Conservation (phyloP, 2,329 filamentous ascomycete genomes). For the Aspergillus ibericus region DNA sequence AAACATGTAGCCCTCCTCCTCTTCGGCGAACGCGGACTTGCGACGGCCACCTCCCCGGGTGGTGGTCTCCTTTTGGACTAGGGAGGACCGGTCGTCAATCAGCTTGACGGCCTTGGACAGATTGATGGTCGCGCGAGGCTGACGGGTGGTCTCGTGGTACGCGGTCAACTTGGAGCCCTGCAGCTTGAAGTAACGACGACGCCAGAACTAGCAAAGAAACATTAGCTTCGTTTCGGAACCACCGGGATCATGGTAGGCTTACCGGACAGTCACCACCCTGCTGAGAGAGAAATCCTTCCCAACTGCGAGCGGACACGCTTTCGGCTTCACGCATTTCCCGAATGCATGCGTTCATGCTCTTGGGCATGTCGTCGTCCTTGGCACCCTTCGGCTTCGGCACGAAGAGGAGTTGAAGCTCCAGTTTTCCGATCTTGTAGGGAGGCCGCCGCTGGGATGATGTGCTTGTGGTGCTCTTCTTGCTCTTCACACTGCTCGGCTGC, state of each 20-base stretch:
- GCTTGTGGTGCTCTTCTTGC: slow-evolving; percentile 71
- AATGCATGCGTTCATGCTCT: slow-evolving; percentile 97
- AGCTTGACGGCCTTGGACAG: slow-evolving; percentile 87
- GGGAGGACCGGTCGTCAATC: slow-evolving; percentile 83
- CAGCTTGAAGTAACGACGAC: slow-evolving; percentile 94
- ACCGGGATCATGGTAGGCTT: slow-evolving; percentile 47
- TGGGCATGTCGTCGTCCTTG: slow-evolving; percentile 94
- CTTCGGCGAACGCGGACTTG: slow-evolving; percentile 93
- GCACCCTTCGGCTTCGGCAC: slow-evolving; percentile 86
- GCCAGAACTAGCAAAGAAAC: slow-evolving; percentile 72
- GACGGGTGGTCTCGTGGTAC: slow-evolving; percentile 91
- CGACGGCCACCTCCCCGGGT: slow-evolving; percentile 76
- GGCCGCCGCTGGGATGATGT: slow-evolving; percentile 66
- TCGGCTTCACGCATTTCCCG: slow-evolving; percentile 90
- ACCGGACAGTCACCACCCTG: slow-evolving; percentile 97
- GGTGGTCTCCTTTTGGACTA: slow-evolving; percentile 80
- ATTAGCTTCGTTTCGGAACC: not conserved
- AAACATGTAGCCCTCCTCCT: slow-evolving; percentile 99
- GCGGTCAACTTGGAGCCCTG: slow-evolving; percentile 88
- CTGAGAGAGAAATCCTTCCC: slow-evolving; percentile 88
- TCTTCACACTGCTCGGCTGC: slow-evolving; percentile 82
- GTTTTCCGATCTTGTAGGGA: slow-evolving; percentile 94
- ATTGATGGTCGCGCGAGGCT: slow-evolving; percentile 96
- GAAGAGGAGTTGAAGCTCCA: slow-evolving; percentile 90
- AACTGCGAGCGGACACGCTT: slow-evolving; percentile 72